A percentile compares a stretch with the other conserved stretches of the same genome.
Conservation (phyloP, 208 protist genomes). For the Jaenimonas drosophilae region DNA sequence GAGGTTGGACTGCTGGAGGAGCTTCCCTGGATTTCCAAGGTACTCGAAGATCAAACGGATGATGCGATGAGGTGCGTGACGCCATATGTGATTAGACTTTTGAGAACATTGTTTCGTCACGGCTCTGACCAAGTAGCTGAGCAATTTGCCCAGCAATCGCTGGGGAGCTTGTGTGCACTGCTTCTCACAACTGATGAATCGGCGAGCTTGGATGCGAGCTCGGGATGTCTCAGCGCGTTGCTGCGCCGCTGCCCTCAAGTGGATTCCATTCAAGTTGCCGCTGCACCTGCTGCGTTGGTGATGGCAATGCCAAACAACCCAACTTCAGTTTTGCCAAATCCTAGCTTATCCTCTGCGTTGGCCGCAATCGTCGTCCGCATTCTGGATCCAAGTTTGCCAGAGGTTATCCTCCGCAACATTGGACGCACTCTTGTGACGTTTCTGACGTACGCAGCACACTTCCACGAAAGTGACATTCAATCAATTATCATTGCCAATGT, state of each 20-base stretch:
- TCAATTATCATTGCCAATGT: constrained; percentile 22
- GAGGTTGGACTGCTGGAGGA: constrained; percentile 2
- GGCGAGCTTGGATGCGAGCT: constrained; percentile 23
- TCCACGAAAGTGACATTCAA: constrained; percentile 21
- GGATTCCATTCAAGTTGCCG: constrained; percentile 5
- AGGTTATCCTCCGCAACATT: constrained; percentile 37
- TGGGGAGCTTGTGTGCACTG: constrained; percentile 27
- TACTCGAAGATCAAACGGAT: constrained; percentile 7
- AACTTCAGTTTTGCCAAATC: no score
- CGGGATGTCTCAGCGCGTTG: constrained; percentile 35
- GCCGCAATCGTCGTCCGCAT: constrained; percentile 29
- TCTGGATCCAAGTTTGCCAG: constrained; percentile 12
- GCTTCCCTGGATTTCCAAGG: constrained; percentile 10
- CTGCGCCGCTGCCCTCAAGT: constrained; percentile 30
- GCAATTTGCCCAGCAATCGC: constrained; percentile 10
- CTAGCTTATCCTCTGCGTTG: constrained; percentile 36
- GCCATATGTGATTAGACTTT: constrained; percentile 11
- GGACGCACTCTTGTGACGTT: constrained; percentile 31
- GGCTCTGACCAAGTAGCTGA: constrained; percentile 10
- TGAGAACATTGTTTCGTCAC: constrained; percentile 11
- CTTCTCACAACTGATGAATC: constrained; percentile 48
- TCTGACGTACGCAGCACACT: constrained; percentile 18
- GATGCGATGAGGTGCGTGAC: constrained; percentile 10
- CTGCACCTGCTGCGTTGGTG: constrained; percentile 2
- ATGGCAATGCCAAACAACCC: not conserved